These are phyloP conservation scores for Penicillium macrosclerotiorum DNA, from an alignment of 495 filamentous ascomycete genomes.

Conservation along the genomic window DNA sequence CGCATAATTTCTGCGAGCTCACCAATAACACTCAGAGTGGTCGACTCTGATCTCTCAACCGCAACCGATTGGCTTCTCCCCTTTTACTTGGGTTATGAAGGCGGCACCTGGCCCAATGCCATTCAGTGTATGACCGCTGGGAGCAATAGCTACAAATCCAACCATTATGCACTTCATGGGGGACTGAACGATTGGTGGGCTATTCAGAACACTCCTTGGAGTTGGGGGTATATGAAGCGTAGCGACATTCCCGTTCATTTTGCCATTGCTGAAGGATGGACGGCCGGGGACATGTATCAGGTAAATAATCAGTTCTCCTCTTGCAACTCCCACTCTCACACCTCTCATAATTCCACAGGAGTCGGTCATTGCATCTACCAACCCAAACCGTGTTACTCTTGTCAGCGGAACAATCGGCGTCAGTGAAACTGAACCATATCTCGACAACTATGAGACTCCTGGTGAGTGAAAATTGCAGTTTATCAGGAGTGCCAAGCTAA, in stretches of 20 bases:
- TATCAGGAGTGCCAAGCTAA: too few relatives aligned
- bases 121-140: conserved; percentile 57
- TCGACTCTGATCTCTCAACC: conserved; percentile 20
- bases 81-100: conserved; percentile 53
- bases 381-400: conserved; percentile 54
- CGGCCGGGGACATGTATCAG: conserved; percentile 56
- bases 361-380: conserved; percentile 51
- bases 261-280: conserved; percentile 54
- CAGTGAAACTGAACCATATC: conserved; percentile 47
- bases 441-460: conserved; percentile 56
- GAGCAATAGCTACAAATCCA: conserved; percentile 48
- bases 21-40: conserved; percentile 5
- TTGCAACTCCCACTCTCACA: too few relatives aligned
- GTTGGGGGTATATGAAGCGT: conserved; percentile 49
- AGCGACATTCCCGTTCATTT: conserved; percentile 53
- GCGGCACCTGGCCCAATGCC: conserved; percentile 43
- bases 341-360: conserved; percentile 39
- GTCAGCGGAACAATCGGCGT: conserved; percentile 54
- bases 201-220: conserved; percentile 52
- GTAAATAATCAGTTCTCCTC: too few relatives aligned
- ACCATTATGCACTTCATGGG: conserved; percentile 49
- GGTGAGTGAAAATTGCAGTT: too few relatives aligned
- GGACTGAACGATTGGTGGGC: conserved; percentile 54
- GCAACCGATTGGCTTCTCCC: conserved; percentile 44
- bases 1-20: background rate